Base-by-base conservation (phyloP, 2,329 filamentous ascomycete species). In the Cryphonectria parasitica region DNA sequence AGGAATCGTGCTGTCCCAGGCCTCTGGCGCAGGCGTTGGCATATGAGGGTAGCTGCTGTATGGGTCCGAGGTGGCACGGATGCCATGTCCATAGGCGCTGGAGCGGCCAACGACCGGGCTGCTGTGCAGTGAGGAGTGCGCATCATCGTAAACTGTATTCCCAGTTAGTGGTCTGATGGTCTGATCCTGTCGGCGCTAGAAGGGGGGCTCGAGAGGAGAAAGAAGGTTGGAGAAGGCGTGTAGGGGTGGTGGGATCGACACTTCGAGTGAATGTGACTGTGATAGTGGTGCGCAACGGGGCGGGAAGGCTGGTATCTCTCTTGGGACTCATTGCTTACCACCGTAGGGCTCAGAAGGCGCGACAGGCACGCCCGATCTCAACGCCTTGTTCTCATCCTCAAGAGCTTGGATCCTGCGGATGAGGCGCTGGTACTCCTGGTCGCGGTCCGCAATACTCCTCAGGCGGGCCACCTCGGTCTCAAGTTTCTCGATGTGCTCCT, bases 401-500 rank as follows among this genome's bases (percentile, higher is more conserved):
- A 89, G 83, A 45, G 81, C 82, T 75, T 83, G 83, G 78, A 88
- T 89, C 73, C 83, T 83, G 73, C 82, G 82, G 62, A 86, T 78
- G 61, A 88, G 79, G 60, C 85, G 83, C 75, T 87, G 85, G 69
- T 87, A 80, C n/a, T 83, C 83, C 73, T 84, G 82, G 74, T 87
- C 84, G 65, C 83, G 81, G 76, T 79, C 82, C 65, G 85, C 82
- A 69, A 80, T 80, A 77, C 81, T 83, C 72, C 85, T 84, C 74
- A 97, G 87, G 74, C 95, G 92, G 69, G 90, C 87, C 72, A 97
- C 91, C 75, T 92, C 89, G 73, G 85, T 85, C 82, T 97, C 92
- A 66, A 97, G 84, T 31, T 85, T 85, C 78, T 96, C 93, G 76
- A 97, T 97, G 79, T 94, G 92, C 77, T 92, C 89, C 83, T 94